These are phyloP conservation scores for Limtongia smithiae DNA, from an alignment of 805 yeast genomes.

Conservation along the genomic window DNA sequence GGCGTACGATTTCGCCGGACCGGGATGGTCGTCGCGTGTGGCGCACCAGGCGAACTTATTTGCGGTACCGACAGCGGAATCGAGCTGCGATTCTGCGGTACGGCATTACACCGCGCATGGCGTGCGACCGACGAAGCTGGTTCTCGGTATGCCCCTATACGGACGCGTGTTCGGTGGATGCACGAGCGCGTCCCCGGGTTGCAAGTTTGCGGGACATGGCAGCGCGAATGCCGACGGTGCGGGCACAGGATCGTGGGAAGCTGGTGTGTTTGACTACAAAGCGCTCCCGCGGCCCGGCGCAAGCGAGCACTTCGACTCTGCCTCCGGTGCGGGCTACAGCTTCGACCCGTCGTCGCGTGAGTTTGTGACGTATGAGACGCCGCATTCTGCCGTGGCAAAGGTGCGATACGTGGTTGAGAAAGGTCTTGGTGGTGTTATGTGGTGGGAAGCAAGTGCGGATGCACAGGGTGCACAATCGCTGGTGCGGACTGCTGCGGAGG, in stretches of 20 bases:
- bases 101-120: conserved; percentile 43
- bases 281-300: conserved; percentile 46
- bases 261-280: conserved; percentile 54
- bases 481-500: conserved; percentile 4
- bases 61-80: conserved; percentile 37
- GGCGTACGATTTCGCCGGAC: conserved; percentile 86
- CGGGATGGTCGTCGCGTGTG: conserved; percentile 53
- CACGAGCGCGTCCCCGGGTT: conserved; percentile 40
- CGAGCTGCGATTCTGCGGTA: conserved; percentile 52
- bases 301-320: conserved; percentile 50
- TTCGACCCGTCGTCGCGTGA: conserved; percentile 40
- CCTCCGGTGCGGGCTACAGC: conserved; percentile 53
- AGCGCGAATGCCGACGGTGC: too few species aligned
- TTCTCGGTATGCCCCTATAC: conserved; percentile 84
- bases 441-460: conserved; percentile 82
- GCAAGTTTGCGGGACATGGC: conserved; percentile 16
- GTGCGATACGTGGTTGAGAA: conserved; percentile 52
- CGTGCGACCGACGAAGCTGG: conserved; percentile 49
- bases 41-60: conserved; percentile 72
- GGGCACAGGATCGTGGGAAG: conserved; percentile 44
- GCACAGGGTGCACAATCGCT: conserved; percentile 3
- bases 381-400: conserved; percentile 51
- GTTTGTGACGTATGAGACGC: conserved; percentile 66
- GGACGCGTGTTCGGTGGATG: conserved; percentile 57
- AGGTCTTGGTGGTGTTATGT: conserved; percentile 78